Evolutionary conservation across 1,284 basidiomycete genomes (phyloP), one percentile per base, ranked within the genome.

Genomic region (Tilletia indica): DNA sequence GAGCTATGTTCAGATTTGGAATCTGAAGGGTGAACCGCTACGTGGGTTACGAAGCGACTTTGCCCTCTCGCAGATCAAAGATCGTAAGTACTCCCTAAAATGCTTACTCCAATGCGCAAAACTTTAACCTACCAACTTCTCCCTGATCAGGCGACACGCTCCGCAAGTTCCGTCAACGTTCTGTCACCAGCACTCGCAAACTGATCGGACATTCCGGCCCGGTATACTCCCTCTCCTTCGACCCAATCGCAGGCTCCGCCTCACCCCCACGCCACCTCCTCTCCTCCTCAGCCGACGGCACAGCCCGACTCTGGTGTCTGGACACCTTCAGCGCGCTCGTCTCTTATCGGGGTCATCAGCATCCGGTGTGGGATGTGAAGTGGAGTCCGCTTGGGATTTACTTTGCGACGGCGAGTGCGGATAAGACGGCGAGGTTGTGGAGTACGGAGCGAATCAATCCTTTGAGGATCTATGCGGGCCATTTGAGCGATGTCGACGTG

Each of bases 311-410:
- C 21, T 99, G 97, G 97, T 96, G 93, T 12, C 87, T 98, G 84
- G 94, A 99, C 79, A 97, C 96, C 0, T 91, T 93, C 87, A 89
- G 92, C 31, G 97, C 97, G 77, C 87, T 99, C 8, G 94, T 95
- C 4, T 93, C 92, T 5, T 99, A 96, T 84, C 89, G 94, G 25
- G 97, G 97, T 0, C 97, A 99, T 82, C 91, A 96, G 83, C 95
- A 97, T 84, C 95, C 97, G 0, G 91, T 99, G 0, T 99, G 97
- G 97, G 95, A 98, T 79, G 93, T 97, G 9, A 91, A 97, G 83
- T 99, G 97, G 97, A 94, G 93, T 76, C 95, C 96, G 6, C 89
- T 93, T 86, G 96, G 97, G 4, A 90, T 96, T n/a, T 98, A 99
- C 86, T 99, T 99, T 85, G 96, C 96, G 0, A 96, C 93, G 12